Conservation (phyloP, 768 basidiomycete species). For the Boletus reticulatus region DNA sequence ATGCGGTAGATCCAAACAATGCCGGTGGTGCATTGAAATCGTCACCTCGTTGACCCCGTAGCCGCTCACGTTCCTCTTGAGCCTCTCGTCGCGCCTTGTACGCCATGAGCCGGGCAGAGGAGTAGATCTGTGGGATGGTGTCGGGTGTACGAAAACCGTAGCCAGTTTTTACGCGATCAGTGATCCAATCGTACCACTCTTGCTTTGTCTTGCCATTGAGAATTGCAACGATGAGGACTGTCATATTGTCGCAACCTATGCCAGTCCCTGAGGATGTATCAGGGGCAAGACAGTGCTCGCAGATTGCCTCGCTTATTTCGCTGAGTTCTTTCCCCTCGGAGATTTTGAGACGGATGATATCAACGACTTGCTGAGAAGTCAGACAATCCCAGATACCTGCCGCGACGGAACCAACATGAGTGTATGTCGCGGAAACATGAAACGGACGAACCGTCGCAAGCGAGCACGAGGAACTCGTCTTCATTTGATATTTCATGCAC, state of each 20-base stretch:
- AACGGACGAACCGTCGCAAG: constrained; percentile 81
- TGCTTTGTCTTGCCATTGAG: constrained; percentile 84
- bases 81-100: constrained; percentile 64
- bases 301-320: constrained; percentile 89
- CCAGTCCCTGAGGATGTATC: constrained; percentile 89
- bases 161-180: constrained; percentile 70
- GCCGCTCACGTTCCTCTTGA: constrained; percentile 46
- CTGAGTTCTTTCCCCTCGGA: constrained; percentile 72
- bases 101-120: constrained; percentile 57
- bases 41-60: constrained; percentile 36
- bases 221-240: constrained; percentile 85
- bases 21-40: constrained; percentile 22
- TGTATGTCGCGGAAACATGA: background rate
- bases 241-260: constrained; percentile 99
- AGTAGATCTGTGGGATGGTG: constrained; percentile 72
- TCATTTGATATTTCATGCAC: constrained; percentile 79
- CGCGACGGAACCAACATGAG: constrained; percentile 5
- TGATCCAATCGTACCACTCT: constrained; percentile 91
- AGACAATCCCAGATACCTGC: constrained; percentile 98
- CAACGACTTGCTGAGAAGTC: constrained; percentile 87
- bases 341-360: constrained; percentile 81
- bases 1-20: constrained; percentile 36
- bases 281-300: constrained; percentile 91
- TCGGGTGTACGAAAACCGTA: constrained; percentile 80
- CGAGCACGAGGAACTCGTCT: constrained; percentile 95